Percentiles rank a stretch among this genome's conserved stretches.
phyloP scores from a whole-genome alignment of 2,329 filamentous ascomycete genomes.

The Ceratocystis diversiconidia region DNA sequence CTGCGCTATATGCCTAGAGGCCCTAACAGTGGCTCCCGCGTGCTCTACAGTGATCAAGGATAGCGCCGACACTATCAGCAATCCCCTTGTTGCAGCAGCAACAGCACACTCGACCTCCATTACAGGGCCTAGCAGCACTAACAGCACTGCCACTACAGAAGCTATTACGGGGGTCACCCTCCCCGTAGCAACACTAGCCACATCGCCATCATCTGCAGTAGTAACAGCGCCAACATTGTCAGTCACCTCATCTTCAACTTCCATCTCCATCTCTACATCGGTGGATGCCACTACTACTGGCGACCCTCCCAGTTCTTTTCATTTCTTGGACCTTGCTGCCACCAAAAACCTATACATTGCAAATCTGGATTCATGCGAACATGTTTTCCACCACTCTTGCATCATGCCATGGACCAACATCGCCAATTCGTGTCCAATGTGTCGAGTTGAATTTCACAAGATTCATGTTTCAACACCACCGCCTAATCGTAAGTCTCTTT shows the following conservation, averaged over 20 bases:
- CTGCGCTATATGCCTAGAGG: slow-evolving; percentile 14
- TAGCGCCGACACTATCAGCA: slow-evolving; percentile 21
- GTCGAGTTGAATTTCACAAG: slow-evolving; percentile 77
- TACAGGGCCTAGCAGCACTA: background rate
- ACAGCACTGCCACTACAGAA: background rate
- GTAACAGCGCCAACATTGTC: background rate
- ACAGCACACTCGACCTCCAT: background rate
- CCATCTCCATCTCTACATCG: background rate
- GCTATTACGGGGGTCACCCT: background rate
- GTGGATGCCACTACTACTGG: slow-evolving; percentile 19
- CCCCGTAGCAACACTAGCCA: background rate
- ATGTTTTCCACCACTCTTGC: slow-evolving; percentile 85
- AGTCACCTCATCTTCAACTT: background rate
- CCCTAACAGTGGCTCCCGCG: slow-evolving; percentile 1
- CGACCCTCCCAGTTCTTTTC: slow-evolving; percentile 18
- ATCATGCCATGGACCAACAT: slow-evolving; percentile 89
- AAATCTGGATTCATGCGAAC: slow-evolving; percentile 62
- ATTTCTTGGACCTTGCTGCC: background rate
- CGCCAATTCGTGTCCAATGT: slow-evolving; percentile 96
- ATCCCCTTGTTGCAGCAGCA: slow-evolving; percentile 20
- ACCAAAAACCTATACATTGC: slow-evolving; percentile 28
- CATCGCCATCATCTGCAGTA: background rate
- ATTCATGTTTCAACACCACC: slow-evolving; percentile 52
- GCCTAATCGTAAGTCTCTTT: slow-evolving; percentile 52
- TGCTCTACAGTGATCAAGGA: slow-evolving; percentile 18